A percentile compares a stretch with the other conserved stretches of the same genome.
Evolutionary conservation across 805 yeast genomes (phyloP).

Genomic region (Candida vaughaniae): DNA sequence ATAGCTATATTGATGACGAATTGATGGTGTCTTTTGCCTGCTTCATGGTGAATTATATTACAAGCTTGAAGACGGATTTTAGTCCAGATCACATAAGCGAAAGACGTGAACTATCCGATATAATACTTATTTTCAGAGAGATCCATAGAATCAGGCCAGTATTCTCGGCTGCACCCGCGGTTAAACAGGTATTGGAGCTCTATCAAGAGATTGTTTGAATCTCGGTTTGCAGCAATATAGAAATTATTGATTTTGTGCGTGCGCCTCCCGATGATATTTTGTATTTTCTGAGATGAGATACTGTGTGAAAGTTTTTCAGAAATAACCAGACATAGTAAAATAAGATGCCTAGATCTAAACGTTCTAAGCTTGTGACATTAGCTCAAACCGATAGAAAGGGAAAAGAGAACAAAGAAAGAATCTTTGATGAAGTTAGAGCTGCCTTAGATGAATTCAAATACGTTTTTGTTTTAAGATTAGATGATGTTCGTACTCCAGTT

Average conservation of each 20-base stretch:
- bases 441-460: constrained; percentile 74
- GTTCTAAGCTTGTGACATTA: constrained; percentile 92
- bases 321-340: background rate
- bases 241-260: background rate
- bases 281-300: constrained; percentile 7
- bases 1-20: background rate
- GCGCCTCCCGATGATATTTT: too few relatives aligned
- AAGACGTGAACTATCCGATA: too few relatives aligned
- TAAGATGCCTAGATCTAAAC: constrained; percentile 91
- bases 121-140: too few relatives aligned
- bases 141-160: too few relatives aligned
- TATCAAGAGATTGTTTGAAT: background rate
- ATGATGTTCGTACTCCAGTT: constrained; percentile 94
- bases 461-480: constrained; percentile 82
- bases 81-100: too few relatives aligned
- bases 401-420: constrained; percentile 83
- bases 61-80: too few relatives aligned
- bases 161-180: too few relatives aligned
- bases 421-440: constrained; percentile 86
- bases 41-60: too few relatives aligned
- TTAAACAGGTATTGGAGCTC: background rate
- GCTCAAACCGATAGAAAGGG: constrained; percentile 97
- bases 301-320: constrained; percentile 1
- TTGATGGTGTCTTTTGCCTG: background rate
- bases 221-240: background rate